Conservation (phyloP, 2,329 filamentous ascomycete genomes). For the Trichoderma semiorbis region DNA sequence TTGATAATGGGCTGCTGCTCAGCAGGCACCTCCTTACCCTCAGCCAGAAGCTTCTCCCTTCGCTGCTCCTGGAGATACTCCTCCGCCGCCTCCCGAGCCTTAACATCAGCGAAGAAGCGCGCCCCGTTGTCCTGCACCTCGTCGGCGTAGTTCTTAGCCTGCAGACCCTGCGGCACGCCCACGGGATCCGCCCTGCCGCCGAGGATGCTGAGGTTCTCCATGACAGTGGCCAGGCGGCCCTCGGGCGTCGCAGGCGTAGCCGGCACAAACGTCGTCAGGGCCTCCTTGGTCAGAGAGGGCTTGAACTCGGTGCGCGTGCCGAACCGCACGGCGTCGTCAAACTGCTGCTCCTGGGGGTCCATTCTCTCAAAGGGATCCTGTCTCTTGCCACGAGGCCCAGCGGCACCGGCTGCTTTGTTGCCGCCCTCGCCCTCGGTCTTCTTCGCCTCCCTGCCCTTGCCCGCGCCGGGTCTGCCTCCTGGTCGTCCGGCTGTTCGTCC, state of each 20-base stretch:
- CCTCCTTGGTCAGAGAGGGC: slow-evolving; percentile 34
- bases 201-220: slow-evolving; percentile 36
- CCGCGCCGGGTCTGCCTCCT: slow-evolving; percentile 19
- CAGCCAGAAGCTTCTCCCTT: slow-evolving; percentile 21
- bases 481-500: slow-evolving; percentile 17
- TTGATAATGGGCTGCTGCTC: slow-evolving; percentile 27
- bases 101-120: slow-evolving; percentile 33
- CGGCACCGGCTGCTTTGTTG: slow-evolving; percentile 13
- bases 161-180: slow-evolving; percentile 30
- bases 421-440: slow-evolving; percentile 26
- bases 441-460: slow-evolving; percentile 21
- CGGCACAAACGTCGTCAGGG: slow-evolving; percentile 32
- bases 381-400: slow-evolving; percentile 20
- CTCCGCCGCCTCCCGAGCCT: slow-evolving; percentile 31
- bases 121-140: slow-evolving; percentile 30
- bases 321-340: slow-evolving; percentile 36
- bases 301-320: slow-evolving; percentile 31
- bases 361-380: slow-evolving; percentile 27
- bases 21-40: slow-evolving; percentile 10
- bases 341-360: slow-evolving; percentile 34
- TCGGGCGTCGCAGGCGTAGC: slow-evolving; percentile 27
- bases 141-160: slow-evolving; percentile 31
- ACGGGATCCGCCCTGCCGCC: slow-evolving; percentile 36
- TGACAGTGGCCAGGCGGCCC: slow-evolving; percentile 32
- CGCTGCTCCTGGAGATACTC: slow-evolving; percentile 28